Base-by-base conservation (phyloP, 176 grass and related monocot genomes). In the Luzula sylvatica region DNA sequence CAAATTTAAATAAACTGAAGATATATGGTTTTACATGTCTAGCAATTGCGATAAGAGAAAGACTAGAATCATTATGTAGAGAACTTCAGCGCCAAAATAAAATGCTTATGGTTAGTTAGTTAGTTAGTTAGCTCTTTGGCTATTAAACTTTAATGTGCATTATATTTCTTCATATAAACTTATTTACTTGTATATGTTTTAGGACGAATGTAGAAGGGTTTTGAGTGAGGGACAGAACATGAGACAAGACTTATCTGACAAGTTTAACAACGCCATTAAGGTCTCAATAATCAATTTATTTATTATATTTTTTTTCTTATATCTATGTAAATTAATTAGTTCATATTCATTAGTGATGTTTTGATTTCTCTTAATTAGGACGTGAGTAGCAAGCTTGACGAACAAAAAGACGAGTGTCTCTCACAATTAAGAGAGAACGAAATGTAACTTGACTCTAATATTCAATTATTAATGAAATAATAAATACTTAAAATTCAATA, bases 1-100 rank as follows among this genome's bases (percentile, higher is more conserved):
- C n/a, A n/a, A n/a, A n/a, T n/a, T n/a, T n/a, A n/a, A n/a, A n/a
- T n/a, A n/a, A n/a, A n/a, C n/a, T n/a, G n/a, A n/a, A n/a, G n/a
- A n/a, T n/a, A n/a, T n/a, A n/a, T n/a, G n/a, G n/a, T n/a, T 7
- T 52, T 44, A 11, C 29, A 72, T 65, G 59, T 79, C 55, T 67
- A 96, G 84, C 90, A 23, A 60, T 86, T 76, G 77, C 67, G 51
- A 45, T 89, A 57, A 78, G 82, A 73, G 90, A 96, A 72, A 86
- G 72, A 12, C 72, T 96, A 24, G 90, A 89, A 70, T 89, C 90
- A 48, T 78, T 96, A 52, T 86, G 90, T 55, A 87, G 90, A 58
- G 84, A 96, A 61, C 73, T 96, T 52, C 90, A 89, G 44, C 80
- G 71, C 21, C 90, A 89, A 78, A 96, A 96, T 70, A 96, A 96